These are phyloP conservation scores for Cryphonectria carpinicola DNA, from an alignment of 2,329 filamentous ascomycete genomes.

Conservation along the genomic window DNA sequence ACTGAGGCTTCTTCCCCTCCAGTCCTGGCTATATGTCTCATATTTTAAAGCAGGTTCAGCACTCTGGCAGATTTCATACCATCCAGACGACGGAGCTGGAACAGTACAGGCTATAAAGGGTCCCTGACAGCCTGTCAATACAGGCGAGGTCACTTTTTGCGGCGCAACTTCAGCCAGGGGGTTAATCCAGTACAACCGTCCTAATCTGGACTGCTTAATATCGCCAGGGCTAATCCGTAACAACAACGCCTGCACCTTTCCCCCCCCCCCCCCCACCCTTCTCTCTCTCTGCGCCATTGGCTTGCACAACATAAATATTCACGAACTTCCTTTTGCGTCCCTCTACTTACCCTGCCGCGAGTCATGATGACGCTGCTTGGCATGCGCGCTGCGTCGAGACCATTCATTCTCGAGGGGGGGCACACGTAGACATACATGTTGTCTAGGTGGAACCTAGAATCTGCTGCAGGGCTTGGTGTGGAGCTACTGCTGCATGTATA, in stretches of 20 bases:
- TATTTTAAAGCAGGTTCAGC: neutral
- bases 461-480: slow-evolving; percentile 1
- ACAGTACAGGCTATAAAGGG: slow-evolving; percentile 1
- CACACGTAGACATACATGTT: neutral
- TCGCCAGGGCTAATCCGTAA: neutral
- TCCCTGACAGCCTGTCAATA: neutral
- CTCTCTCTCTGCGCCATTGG: neutral
- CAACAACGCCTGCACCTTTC: neutral
- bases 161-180: neutral
- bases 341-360: neutral
- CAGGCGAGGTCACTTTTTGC: neutral
- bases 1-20: too few relatives aligned
- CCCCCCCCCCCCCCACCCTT: too few relatives aligned
- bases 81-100: neutral
- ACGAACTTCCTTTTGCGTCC: neutral
- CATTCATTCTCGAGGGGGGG: neutral
- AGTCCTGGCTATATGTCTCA: slow-evolving; percentile 1
- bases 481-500: slow-evolving; percentile 6
- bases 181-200: neutral
- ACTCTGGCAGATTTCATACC: neutral
- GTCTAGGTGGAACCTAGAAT: neutral
- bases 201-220: neutral
- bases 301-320: neutral
- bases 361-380: neutral
- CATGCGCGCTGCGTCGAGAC: neutral